Evolutionary conservation across 306 rosid species (phyloP).

Genomic region (Quercus wislizeni): DNA sequence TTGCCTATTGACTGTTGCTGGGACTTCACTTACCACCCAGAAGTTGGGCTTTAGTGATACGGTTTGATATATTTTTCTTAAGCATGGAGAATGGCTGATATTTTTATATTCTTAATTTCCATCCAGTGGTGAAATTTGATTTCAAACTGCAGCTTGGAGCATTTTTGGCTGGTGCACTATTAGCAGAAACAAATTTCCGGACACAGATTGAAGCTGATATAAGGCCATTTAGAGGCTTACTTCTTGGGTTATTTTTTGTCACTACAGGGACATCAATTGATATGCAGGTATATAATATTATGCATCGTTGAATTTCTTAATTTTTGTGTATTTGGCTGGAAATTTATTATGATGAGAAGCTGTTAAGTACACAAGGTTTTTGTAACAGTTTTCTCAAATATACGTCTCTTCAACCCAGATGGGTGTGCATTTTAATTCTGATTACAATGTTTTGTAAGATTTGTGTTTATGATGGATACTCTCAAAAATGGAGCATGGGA

Average conservation of each 20-base stretch:
- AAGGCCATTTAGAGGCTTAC: constrained; percentile 97
- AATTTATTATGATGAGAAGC: neutral
- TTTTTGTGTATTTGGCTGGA: neutral
- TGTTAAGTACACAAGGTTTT: constrained; percentile 12
- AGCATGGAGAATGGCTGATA: neutral
- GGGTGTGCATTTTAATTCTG: neutral
- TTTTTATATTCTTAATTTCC: neutral
- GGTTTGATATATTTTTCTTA: constrained; percentile 44
- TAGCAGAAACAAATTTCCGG: constrained; percentile 98
- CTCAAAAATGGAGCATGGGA: neutral
- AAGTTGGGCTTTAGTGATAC: constrained; percentile 98
- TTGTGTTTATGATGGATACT: neutral
- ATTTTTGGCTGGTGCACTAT: constrained; percentile 94
- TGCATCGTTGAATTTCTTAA: neutral
- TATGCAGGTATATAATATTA: constrained; percentile 59
- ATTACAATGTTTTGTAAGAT: neutral
- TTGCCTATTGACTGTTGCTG: constrained; percentile 92
- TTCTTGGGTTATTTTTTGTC: constrained; percentile 89
- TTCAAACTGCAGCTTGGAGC: constrained; percentile 87
- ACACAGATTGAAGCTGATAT: constrained; percentile 99
- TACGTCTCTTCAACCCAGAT: neutral
- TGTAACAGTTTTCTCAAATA: neutral
- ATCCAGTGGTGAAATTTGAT: constrained; percentile 19
- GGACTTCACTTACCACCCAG: constrained; percentile 92
- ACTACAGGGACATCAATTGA: constrained; percentile 94